Conservation (phyloP, 1,139 yeast species). For the Kazachstania sp. region DNA sequence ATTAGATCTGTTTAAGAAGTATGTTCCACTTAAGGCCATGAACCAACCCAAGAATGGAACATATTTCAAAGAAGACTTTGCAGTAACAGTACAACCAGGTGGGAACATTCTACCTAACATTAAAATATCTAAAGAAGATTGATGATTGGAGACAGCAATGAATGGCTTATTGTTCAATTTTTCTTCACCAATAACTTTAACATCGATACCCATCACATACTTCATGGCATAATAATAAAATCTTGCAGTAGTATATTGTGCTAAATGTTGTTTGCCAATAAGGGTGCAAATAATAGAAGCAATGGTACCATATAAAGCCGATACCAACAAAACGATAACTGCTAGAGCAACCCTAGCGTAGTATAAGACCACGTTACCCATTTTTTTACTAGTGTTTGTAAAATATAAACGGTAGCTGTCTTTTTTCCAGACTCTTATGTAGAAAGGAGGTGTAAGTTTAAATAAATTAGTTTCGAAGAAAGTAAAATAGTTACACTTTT, state of each 20-base stretch:
- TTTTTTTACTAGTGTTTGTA: background rate
- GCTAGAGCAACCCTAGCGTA: constrained; percentile 48
- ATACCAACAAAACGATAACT: constrained; percentile 43
- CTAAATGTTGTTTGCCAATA: constrained; percentile 65
- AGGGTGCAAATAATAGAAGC: constrained; percentile 62
- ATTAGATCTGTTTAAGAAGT: constrained; percentile 80
- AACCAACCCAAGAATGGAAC: constrained; percentile 97
- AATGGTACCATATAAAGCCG: constrained; percentile 68
- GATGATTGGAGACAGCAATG: constrained; percentile 82
- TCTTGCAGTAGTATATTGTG: constrained; percentile 88
- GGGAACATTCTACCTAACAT: constrained; percentile 80
- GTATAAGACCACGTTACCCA: constrained; percentile 36
- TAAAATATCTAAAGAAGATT: constrained; percentile 75
- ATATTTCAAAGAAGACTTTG: constrained; percentile 74
- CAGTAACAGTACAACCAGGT: constrained; percentile 83
- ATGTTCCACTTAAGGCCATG: constrained; percentile 83
- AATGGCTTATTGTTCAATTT: constrained; percentile 58
- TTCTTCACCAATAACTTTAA: constrained; percentile 58
- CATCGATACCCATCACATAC: constrained; percentile 54
- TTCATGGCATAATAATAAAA: constrained; percentile 61
- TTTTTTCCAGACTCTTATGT: no score
- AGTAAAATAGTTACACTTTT: no score
- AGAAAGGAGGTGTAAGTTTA: no score
- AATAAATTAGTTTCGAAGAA: no score
- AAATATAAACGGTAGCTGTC: no score